These are phyloP conservation scores for Candida sp. DNA, from an alignment of 1,139 yeast genomes.

Conservation along the genomic window DNA sequence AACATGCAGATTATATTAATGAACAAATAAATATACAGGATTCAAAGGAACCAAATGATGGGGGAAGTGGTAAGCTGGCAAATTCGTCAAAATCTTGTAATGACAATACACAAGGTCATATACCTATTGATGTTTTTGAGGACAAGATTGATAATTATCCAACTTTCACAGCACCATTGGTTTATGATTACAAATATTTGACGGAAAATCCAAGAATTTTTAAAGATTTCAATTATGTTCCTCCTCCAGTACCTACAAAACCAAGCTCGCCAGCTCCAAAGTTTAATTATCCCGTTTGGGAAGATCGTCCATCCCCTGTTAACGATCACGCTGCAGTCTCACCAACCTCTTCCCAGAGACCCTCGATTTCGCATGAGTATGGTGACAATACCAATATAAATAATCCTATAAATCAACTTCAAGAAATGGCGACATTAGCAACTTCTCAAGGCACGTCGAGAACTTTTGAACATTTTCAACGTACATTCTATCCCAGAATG, in stretches of 20 bases:
- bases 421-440: neutral
- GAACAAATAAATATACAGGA: neutral
- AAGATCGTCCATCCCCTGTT: constrained; percentile 2
- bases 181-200: constrained; percentile 42
- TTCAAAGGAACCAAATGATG: neutral
- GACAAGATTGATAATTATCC: constrained; percentile 6
- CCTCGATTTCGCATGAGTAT: constrained; percentile 8
- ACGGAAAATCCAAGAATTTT: constrained; percentile 40
- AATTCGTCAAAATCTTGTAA: neutral
- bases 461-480: constrained; percentile 3
- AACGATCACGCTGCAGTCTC: constrained; percentile 6
- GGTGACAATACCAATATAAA: constrained; percentile 7
- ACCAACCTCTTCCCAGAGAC: constrained; percentile 13
- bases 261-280: constrained; percentile 15
- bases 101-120: constrained; percentile 4
- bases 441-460: constrained; percentile 4
- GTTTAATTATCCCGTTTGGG: constrained; percentile 24
- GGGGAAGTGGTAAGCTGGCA: neutral
- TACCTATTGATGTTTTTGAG: constrained; percentile 7
- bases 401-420: neutral
- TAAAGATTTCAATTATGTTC: constrained; percentile 32
- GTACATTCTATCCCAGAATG: constrained; percentile 1
- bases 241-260: constrained; percentile 17
- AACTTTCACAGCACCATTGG: constrained; percentile 38
- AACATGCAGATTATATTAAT: constrained; percentile 26